Percentiles rank a stretch among this genome's conserved stretches.
Evolutionary conservation across 2,329 filamentous ascomycete genomes (phyloP).

Genomic region (Aspergillus sp.): DNA sequence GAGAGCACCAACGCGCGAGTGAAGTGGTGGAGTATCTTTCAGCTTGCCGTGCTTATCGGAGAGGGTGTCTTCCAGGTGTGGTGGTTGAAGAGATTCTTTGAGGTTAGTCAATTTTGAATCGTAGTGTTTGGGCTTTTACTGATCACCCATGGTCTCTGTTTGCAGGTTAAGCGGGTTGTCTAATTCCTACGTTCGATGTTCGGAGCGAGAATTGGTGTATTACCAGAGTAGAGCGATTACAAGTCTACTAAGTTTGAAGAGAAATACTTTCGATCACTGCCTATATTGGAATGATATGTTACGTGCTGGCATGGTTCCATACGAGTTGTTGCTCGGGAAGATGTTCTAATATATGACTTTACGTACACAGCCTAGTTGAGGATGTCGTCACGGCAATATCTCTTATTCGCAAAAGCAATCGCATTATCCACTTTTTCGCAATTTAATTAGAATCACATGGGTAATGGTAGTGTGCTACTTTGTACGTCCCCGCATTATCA

Average conservation of each 20-base stretch:
- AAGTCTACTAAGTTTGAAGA: constrained; percentile 3
- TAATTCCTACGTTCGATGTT: constrained; percentile 17
- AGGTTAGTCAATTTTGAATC: constrained; percentile 50
- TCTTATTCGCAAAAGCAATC: background rate
- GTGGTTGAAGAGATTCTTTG: constrained; percentile 98
- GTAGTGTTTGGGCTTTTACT: background rate
- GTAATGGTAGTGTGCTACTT: no score
- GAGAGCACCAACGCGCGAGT: constrained; percentile 96
- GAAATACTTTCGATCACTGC: constrained; percentile 1
- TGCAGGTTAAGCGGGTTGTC: constrained; percentile 44
- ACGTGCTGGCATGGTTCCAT: background rate
- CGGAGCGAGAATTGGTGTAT: background rate
- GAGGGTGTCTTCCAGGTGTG: constrained; percentile 98
- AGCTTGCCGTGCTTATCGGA: constrained; percentile 78
- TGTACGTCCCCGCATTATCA: no score
- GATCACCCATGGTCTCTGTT: constrained; percentile 1
- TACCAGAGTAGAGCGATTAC: background rate
- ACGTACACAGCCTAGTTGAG: constrained; percentile 1
- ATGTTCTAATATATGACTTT: constrained; percentile 5
- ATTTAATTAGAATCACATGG: no score
- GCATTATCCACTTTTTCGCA: background rate
- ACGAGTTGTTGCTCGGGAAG: background rate
- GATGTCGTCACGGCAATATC: no score
- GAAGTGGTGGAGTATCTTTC: constrained; percentile 99
- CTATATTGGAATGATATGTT: background rate